Base-by-base conservation (phyloP, 2,329 filamentous ascomycete species). In the Phialocephala sp. region DNA sequence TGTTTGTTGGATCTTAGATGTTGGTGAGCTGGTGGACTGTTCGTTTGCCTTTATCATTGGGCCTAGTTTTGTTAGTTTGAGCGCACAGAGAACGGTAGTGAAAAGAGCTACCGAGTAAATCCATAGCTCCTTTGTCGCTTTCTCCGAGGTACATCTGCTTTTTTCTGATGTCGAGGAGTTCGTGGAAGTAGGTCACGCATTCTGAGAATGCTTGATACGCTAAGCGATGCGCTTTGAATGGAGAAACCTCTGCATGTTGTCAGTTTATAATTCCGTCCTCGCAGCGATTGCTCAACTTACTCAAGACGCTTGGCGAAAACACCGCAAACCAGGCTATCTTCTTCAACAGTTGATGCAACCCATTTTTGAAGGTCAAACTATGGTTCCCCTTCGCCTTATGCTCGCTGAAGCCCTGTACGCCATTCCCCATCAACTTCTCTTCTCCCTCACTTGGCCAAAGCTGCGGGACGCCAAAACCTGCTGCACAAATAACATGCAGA, bases 401-500 rank as follows among this genome's bases (percentile, higher is more conserved):
- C 24, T 64, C 63, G 27, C 63, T 71, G 56, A 71, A 71, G 1
- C 70, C 70, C 11, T 65, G 66, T 15, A 73, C 20, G 20, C 54
- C 66, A 22, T 66, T 66, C 14, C 55, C 60, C 12, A 66, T 41
- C 41, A 72, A 37, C 20, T 57, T 61, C 6, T 66, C 68, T 32
- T 75, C 73, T 62, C 78, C 77, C 71, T 85, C 81, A 67, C 83
- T 80, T 8, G 82, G 65, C 75, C 75, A 76, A 1, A 71, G 24
- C n/a, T 75, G 71, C 1, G 66, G 67, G 2, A 75, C 71, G 2
- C 75, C 83, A 72, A 86, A 86, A 2, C 83, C 84, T 60, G 83
- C 83, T 43, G 79, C 79, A 71, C 82, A 84, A 68, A 86, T 86
- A 50, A 86, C 80, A 73, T 85, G 81, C 41, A 86, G 73, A 63